Conservation (phyloP, 768 basidiomycete genomes). For the Tricholoma hemisulphureum region DNA sequence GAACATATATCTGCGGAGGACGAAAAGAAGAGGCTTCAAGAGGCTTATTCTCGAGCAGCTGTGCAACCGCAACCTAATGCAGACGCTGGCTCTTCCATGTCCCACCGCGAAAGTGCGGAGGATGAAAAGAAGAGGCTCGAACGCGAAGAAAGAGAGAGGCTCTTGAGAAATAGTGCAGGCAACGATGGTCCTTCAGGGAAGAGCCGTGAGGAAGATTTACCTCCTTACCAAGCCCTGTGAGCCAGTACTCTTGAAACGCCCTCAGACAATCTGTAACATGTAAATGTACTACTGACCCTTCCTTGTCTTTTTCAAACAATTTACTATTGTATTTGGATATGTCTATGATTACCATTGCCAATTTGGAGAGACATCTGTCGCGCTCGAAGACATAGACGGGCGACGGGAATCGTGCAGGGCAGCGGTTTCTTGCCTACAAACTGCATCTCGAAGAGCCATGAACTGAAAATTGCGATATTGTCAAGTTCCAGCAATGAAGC, state of each 20-base stretch:
- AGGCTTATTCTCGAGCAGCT: slow-evolving; percentile 33
- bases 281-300: background rate
- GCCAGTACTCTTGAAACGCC: background rate
- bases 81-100: slow-evolving; percentile 9
- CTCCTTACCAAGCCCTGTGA: slow-evolving; percentile 46
- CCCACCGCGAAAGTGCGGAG: slow-evolving; percentile 47
- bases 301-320: background rate
- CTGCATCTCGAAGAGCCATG: slow-evolving; percentile 24
- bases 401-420: slow-evolving; percentile 1
- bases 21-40: slow-evolving; percentile 60
- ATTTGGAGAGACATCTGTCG: background rate
- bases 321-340: background rate
- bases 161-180: slow-evolving; percentile 28
- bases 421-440: slow-evolving; percentile 21
- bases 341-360: background rate
- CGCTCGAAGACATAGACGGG: background rate
- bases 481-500: background rate
- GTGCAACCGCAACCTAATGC: slow-evolving; percentile 12
- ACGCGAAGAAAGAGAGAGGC: slow-evolving; percentile 63
- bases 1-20: slow-evolving; percentile 53
- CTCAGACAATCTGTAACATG: background rate
- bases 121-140: slow-evolving; percentile 66
- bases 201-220: slow-evolving; percentile 44
- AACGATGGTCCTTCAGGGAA: slow-evolving; percentile 17
- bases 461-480: slow-evolving; percentile 18